A percentile compares a stretch with the other conserved stretches of the same genome.
Conservation (phyloP, 192 early-diverging fungal species). For the Haplosporangium gracile region DNA sequence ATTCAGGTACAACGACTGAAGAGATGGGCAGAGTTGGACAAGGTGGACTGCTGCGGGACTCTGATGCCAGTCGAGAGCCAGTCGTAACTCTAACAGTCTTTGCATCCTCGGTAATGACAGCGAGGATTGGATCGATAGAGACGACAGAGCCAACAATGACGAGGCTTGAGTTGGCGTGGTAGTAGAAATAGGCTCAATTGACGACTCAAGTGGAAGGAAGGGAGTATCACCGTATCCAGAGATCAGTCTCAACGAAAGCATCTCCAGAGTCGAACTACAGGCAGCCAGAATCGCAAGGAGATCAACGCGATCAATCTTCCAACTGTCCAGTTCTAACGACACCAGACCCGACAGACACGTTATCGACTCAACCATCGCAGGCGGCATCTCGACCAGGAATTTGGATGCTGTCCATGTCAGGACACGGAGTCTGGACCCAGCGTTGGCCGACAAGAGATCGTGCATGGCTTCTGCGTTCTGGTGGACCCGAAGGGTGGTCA, state of each 20-base stretch:
- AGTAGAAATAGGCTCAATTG: background rate
- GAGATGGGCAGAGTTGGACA: slow-evolving; percentile 1
- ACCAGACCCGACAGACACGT: slow-evolving; percentile 8
- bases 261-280: slow-evolving; percentile 5
- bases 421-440: background rate
- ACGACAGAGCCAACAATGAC: too few species aligned
- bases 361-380: background rate
- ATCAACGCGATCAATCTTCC: background rate
- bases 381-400: background rate
- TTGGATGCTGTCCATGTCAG: background rate
- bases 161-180: background rate
- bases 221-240: background rate
- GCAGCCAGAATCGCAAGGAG: background rate
- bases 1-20: slow-evolving; percentile 4
- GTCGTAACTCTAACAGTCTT: background rate
- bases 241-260: background rate
- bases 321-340: slow-evolving; percentile 5
- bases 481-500: background rate
- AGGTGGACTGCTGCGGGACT: background rate
- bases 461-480: background rate
- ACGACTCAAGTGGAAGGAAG: background rate
- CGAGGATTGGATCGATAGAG: too few species aligned
- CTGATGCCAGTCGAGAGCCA: slow-evolving; percentile 22
- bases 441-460: background rate
- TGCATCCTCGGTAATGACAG: background rate